Base-by-base conservation (phyloP, 2,329 filamentous ascomycete genomes). In the Penicillium sp. region DNA sequence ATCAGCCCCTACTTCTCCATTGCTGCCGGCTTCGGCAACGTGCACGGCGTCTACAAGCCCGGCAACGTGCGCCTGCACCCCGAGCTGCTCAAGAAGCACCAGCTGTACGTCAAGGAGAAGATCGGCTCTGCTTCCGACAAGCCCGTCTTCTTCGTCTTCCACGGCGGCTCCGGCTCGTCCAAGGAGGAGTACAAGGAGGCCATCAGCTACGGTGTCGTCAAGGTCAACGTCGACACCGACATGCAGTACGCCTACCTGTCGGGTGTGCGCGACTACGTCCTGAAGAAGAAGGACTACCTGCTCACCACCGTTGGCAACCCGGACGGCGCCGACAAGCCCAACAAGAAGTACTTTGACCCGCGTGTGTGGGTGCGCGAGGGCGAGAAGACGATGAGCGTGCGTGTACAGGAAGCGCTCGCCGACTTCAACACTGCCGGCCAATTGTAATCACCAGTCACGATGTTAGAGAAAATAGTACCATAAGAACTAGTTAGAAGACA, bases 151-250 rank as follows among this genome's bases (percentile, higher is more conserved):
- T 91, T 99, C 71, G 94, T 99, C 76, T 99, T 99, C 89, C 94
- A 99, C 84, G 94, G 94, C 71, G 94, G 94, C 69, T 96, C 90
- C 63, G 94, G 94, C 66, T 95, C 90, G 64, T 83, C 83, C 74
- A 95, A 96, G 82, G 78, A 90, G 67, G 94, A 99, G 81, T 99
- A 89, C 84, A 82, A 81, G 62, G 85, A 91, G 68, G 93, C 92
- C 72, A 97, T 97, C 77, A 79, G 81, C 73, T 89, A 93, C 77
- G 94, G 94, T 82, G 93, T 99, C 67, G 88, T 97, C 81, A 99
- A 99, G 88, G 94, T 99, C 79, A 99, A 99, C 83, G 83, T 99
- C 69, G 94, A 99, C 79, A 99, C 94, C 51, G 94, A 99, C 74
- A 84, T 97, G 79, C 93, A 97, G 83, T 96, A 86, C 77, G 92